A percentile compares a stretch with the other conserved stretches of the same genome.
These are phyloP conservation scores for Asterella californica DNA, from an alignment of 225 moss, liverwort and hornwort genomes.

Conservation along the genomic window DNA sequence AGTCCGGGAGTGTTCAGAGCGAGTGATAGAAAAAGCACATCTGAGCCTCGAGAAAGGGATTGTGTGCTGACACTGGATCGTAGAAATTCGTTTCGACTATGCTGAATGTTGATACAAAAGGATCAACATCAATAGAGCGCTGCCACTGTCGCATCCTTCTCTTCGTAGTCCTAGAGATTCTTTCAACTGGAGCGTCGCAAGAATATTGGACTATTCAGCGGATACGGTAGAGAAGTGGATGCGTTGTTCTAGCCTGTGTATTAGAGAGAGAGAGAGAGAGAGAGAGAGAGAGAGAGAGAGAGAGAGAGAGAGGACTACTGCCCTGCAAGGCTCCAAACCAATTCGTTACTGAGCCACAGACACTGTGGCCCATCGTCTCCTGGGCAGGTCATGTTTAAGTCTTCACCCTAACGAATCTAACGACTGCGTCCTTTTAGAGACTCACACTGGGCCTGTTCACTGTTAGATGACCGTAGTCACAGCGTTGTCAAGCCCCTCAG, in stretches of 20 bases:
- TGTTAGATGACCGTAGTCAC: too few species aligned
- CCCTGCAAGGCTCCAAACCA: not conserved
- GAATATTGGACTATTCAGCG: not conserved
- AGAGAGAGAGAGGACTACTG: not conserved
- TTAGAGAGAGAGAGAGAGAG: not conserved
- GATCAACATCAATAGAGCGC: not conserved
- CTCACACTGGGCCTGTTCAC: too few species aligned
- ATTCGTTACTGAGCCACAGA: too few species aligned
- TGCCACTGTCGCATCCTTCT: not conserved
- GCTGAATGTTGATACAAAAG: not conserved
- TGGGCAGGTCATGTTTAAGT: not conserved
- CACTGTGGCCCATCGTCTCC: not conserved
- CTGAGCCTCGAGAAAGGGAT: constrained; percentile 15
- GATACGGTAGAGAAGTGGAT: too few species aligned
- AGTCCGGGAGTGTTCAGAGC: not conserved
- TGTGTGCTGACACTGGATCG: constrained; percentile 10
- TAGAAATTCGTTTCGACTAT: constrained; percentile 14
- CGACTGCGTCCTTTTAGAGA: not conserved
- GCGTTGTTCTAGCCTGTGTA: too few species aligned
- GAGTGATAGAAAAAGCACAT: not conserved
- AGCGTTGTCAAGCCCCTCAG: too few species aligned
- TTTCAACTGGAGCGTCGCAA: not conserved
- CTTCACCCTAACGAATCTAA: not conserved
- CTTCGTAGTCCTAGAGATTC: not conserved
- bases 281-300: not conserved